Evolutionary conservation across 306 rosid genomes (phyloP), one percentile per base, ranked within the genome.

Genomic region (Medicago lupulina): DNA sequence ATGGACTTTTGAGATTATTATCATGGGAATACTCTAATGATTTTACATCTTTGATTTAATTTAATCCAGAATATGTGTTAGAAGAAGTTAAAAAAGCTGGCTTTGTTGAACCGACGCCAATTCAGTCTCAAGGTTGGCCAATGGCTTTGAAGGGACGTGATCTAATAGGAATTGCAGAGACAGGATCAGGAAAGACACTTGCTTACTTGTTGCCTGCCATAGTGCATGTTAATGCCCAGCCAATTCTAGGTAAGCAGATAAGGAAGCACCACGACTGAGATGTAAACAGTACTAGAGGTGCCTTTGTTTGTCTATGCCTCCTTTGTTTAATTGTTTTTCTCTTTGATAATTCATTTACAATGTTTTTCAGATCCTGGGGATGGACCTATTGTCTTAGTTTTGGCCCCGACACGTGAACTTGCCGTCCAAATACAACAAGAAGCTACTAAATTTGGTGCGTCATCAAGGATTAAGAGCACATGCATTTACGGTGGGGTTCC

Each of bases 51-150:
- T 68, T 77, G 65, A 70, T 65, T 71, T 75, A 69, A 70, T 67
- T 68, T 39, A 31, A 44, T 79, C 43, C 86, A 92, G 99, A 92
- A 38, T 95, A 95, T 76, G 99, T 95, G 62, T 1, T 95, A 76
- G 87, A 95, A 89, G 98, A 95, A 84, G 85, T 95, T 79, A 28
- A 83, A 47, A 95, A 74, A 82, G 93, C 99, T 80, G 99, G 99
- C 9, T 95, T 95, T 86, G 80, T 87, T 7, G 99, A 95, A 63
- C 99, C 99, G 69, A 95, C 99, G 34, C 96, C 99, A 15, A 95
- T 95, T 84, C 99, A 95, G 68, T 90, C 99, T 44, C 99, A 95
- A 92, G 99, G 99, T 79, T 95, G 99, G 99, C 98, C 99, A 75
- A 95, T 95, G 99, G 99, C 99, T 79, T 85, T 95, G 79, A 90